Evolutionary conservation across 345 rosid species (phyloP), one percentile per base, ranked within the genome.

Genomic region (Cardamine occulta): DNA sequence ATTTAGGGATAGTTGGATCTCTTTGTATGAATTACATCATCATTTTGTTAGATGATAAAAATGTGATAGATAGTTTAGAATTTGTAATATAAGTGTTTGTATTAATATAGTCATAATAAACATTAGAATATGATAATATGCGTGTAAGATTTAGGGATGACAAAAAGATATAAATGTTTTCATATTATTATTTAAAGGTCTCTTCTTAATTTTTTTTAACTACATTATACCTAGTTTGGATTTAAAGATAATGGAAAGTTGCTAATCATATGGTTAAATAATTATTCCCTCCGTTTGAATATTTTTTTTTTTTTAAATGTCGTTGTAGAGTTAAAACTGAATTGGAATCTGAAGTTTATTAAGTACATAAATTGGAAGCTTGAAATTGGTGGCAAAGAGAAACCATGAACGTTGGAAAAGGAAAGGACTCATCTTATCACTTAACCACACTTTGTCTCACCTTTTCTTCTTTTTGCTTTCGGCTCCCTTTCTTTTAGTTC

Each of bases 401-500:
- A 64, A 48, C 62, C 61, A 26, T 35, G 78, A 65, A 64, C 21
- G 35, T 74, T 55, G 55, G 75, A 61, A 74, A 66, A 47, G 42
- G 78, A 74, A 40, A 66, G 39, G 24, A 37, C 53, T 70, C 48
- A 76, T 77, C 67, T 70, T 69, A 70, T 70, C 75, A 49, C 76
- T 58, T 65, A 56, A 56, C 72, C 73, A 72, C 76, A 57, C 72
- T 71, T 77, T 57, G 56, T 70, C 72, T 42, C 35, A 37, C 61
- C 45, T 39, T 67, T 42, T 69, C 55, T 63, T 11, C 66, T 6
- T 77, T 77, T 77, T 70, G 72, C 76, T 71, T 72, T 77, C 80
- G 76, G 72, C 61, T 65, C 68, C 1, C 13, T 61, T 61, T 62
- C 40, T 51, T 26, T 62, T 68, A 23, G 19, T 44, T 76, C 23